Evolutionary conservation across 2,329 filamentous ascomycete species (phyloP), one percentile per base, ranked within the genome.

Genomic region (Nothophoma quercina): DNA sequence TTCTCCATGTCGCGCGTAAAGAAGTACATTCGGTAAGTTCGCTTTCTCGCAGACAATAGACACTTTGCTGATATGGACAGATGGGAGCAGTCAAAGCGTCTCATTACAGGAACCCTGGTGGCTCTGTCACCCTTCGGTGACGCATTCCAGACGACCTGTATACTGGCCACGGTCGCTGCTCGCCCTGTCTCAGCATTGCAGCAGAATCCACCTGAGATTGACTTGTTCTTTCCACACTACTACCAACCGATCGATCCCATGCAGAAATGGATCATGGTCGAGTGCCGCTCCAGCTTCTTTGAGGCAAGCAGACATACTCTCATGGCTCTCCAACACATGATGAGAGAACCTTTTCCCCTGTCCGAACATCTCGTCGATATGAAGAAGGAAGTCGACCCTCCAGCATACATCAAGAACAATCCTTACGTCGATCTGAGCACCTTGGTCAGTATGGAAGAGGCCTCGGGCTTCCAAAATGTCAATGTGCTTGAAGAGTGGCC

Each of bases 271-370:
- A 73, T 93, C 9, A 96, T 96, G 90, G 76, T 96, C 0, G 91
- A 96, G 67, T 82, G 88, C 1, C 83, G 87, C 3, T 73, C 74
- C 0, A 87, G 89, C 1, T 96, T 92, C 68, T 96, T 85, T 58
- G 93, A 97, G 70, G 85, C 89, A 0, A 81, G 85, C 29, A 82
- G 90, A 0, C 85, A 96, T 68, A 88, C 87, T 0, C 79, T 97
- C 68, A 77, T 84, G 12, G 88, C 89, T 0, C 74, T 96, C 1
- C 91, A 96, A 76, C 79, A 85, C 74, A 70, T 83, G 74, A 80
- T 74, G 50, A 70, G 71, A 55, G 86, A 89, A 73, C 74, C 75
- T 73, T 88, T 88, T n/a, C 79, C 82, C 0, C 74, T 91, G 1
- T 79, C 83, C 35, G 83, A 88, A 40, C 85, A 90, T 62, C 71